Base-by-base conservation (phyloP, 805 yeast genomes). In the Schwanniomyces sp. region DNA sequence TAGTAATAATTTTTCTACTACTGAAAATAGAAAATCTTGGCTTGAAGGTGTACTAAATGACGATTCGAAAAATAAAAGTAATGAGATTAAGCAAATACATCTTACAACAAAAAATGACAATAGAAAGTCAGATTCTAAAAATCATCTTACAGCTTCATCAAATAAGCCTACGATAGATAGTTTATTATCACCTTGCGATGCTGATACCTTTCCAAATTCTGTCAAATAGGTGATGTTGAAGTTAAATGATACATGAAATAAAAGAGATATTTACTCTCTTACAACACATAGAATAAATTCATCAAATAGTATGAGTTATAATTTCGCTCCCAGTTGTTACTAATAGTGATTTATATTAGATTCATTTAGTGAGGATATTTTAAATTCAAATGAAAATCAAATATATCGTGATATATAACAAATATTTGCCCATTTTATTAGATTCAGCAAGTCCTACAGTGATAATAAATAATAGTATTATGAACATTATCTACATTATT, bases 111-210 rank as follows among this genome's bases (percentile, higher is more conserved):
- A 44, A n/a, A 36, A 28, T n/a, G 50, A 43, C 26, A 25, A 37
- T 18, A 32, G 11, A 7, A 32, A 14, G 7, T 29, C 34, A 32
- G 40, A 37, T 2, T 8, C 25, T 6, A 37, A 21, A 37, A n/a
- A 5, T 5, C 14, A 37, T 18, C 40, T 37, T 7, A 11, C 16
- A 1, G 16, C 17, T 11, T 18, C 27, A 21, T 40, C 51, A 30
- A 66, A 63, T 43, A 66, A 61, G 41, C 69, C 70, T 10, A 61
- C 69, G 4, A 66, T 68, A 26, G 57, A 63, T 43, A 62, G 61
- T 51, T 54, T 68, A 41, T 50, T 68, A 42, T 64, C 70, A 5
- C 70, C 69, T 8, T 50, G 53, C 34, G 49, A 51, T n/a, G 48
- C 52, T 24, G 57, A 52, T 18, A 50, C 46, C 29, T 52, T 52